A percentile compares a stretch with the other conserved stretches of the same genome.
Conservation (phyloP, 148 eudicot genomes). For the Silene uniflora region DNA sequence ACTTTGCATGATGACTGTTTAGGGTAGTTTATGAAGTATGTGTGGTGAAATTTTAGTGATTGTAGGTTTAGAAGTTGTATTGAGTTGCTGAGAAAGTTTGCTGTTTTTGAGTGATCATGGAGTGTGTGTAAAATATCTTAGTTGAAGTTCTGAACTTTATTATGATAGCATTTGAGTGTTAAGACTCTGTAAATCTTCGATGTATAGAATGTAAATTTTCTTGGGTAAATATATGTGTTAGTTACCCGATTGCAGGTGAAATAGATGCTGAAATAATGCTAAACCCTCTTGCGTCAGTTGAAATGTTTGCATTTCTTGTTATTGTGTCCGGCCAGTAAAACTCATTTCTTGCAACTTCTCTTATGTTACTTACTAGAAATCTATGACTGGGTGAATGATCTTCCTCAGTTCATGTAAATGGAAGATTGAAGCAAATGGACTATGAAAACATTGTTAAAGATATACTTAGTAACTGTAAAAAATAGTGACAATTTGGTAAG, state of each 20-base stretch:
- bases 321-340: too few species aligned
- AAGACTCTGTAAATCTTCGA: not conserved
- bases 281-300: too few species aligned
- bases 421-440: not conserved
- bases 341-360: too few species aligned
- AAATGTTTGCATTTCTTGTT: too few species aligned
- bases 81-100: not conserved
- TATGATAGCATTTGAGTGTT: not conserved
- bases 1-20: not conserved
- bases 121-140: too few species aligned
- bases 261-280: too few species aligned
- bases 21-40: not conserved
- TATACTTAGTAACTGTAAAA: not conserved
- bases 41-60: not conserved
- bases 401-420: not conserved
- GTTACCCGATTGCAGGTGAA: too few species aligned
- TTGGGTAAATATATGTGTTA: too few species aligned
- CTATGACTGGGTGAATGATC: not conserved
- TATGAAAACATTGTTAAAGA: not conserved
- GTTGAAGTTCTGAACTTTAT: not conserved
- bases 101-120: not conserved
- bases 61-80: not conserved
- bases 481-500: not conserved
- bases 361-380: too few species aligned
- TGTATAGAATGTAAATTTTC: not conserved